Evolutionary conservation across 2,329 filamentous ascomycete species (phyloP), one percentile per base, ranked within the genome.

Genomic region (Myriosclerotinia curreyana): DNA sequence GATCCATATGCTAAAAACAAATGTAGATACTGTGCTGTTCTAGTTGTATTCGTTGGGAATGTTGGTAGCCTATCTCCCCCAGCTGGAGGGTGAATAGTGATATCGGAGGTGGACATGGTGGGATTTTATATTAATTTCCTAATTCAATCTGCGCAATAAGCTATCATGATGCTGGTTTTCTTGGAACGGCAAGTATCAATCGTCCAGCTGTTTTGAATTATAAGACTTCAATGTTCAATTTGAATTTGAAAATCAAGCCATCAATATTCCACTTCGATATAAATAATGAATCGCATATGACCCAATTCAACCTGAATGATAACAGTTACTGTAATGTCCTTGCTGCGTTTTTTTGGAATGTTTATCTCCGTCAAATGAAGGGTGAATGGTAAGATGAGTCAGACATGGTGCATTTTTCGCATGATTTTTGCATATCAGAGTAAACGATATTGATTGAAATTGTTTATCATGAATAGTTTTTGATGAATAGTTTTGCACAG

Each of bases 1-100:
- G 34, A 17, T 22, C 50, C 38, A 42, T 14, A 31, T 36, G 11
- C 48, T 61, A 22, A 65, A 34, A 11, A 44, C 20, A 6, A 25
- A 49, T 42, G 11, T n/a, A 71, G 69, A 25, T 71, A 71, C 50
- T 69, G 67, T 55, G 69, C 67, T n/a, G 66, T 70, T 8, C 64
- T 71, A 25, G 67, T 69, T 12, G 68, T 69, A 0, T 69, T 70
- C 40, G 54, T 71, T 12, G 60, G 59, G 8, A 67, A 67, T 51
- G 38, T 69, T 44, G 59, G 31, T 11, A 53, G 4, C 15, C 20
- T 48, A 25, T 62, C 59, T 42, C 38, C 59, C 40, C 8, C n/a
- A 59, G 50, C 31, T 51, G 28, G 25, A 31, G 7, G 17, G 7
- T 15, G 8, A 34, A 31, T 20, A 11, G 28, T 11, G 25, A 8